A percentile compares a stretch with the other conserved stretches of the same genome.
Evolutionary conservation across 108 stramenopile genomes (phyloP).

Genomic region (Pseudonitzschia delicatissima): DNA sequence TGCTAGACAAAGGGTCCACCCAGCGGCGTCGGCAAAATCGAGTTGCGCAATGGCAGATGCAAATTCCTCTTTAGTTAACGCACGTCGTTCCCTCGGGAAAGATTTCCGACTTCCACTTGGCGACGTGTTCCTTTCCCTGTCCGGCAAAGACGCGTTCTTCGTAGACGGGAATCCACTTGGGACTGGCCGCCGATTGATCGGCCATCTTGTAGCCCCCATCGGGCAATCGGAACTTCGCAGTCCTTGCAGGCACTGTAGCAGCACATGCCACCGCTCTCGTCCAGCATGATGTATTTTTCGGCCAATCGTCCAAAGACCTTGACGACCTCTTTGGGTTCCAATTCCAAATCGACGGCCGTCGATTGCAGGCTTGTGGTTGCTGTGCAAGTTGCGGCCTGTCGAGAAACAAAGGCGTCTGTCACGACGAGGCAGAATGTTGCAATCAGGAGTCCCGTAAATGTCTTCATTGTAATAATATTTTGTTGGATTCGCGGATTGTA

Average conservation of each 20-base stretch:
- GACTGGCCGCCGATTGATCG: conserved; percentile 70
- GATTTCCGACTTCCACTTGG: conserved; percentile 70
- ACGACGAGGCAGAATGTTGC: too few relatives aligned
- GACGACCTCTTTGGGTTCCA: conserved; percentile 76
- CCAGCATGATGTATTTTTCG: conserved; percentile 86
- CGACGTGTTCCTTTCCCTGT: conserved; percentile 65
- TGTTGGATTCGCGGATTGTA: too few relatives aligned
- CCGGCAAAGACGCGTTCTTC: conserved; percentile 55
- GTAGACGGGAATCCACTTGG: conserved; percentile 85
- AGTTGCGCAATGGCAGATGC: conserved; percentile 44
- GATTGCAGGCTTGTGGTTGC: too few relatives aligned
- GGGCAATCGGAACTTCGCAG: conserved; percentile 68
- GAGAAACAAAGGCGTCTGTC: too few relatives aligned
- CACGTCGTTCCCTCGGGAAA: conserved; percentile 40
- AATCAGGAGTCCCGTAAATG: too few relatives aligned
- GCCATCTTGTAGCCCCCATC: conserved; percentile 83
- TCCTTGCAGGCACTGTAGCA: conserved; percentile 79
- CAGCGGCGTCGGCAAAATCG: conserved; percentile 62
- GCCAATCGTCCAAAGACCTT: conserved; percentile 81
- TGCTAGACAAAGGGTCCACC: conserved; percentile 73
- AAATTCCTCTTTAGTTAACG: conserved; percentile 68
- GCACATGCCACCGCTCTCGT: conserved; percentile 77
- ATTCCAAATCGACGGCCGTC: conserved; percentile 5
- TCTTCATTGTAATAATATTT: too few relatives aligned
- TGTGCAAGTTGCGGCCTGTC: too few relatives aligned